phyloP scores from a whole-genome alignment of 192 early-diverging fungal species.

The Backusella circina region DNA sequence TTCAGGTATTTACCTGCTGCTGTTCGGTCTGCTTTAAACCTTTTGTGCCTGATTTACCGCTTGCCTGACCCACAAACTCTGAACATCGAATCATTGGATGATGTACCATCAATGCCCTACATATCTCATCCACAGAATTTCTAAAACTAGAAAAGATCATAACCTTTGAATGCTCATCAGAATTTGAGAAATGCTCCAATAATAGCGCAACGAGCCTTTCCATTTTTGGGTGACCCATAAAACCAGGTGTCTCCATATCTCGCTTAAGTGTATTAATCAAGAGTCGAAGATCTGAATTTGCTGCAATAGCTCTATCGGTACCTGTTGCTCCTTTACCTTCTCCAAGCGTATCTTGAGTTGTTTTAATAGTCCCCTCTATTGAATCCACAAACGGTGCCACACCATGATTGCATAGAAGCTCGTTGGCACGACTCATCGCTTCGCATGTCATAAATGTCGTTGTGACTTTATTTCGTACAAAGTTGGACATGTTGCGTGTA shows the following conservation, averaged over 20 bases:
- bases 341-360: slow-evolving; percentile 8
- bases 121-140: slow-evolving; percentile 86
- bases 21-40: slow-evolving; percentile 87
- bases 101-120: slow-evolving; percentile 52
- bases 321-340: background rate
- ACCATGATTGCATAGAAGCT: slow-evolving; percentile 44
- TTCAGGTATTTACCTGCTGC: slow-evolving; percentile 49
- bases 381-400: slow-evolving; percentile 38
- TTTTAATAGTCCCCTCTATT: slow-evolving; percentile 24
- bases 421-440: slow-evolving; percentile 38
- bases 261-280: background rate
- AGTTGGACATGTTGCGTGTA: slow-evolving; percentile 17
- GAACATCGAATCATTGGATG: slow-evolving; percentile 64
- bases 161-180: slow-evolving; percentile 52
- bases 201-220: slow-evolving; percentile 61
- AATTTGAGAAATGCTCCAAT: slow-evolving; percentile 61
- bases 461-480: slow-evolving; percentile 15
- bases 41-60: slow-evolving; percentile 49
- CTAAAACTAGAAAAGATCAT: slow-evolving; percentile 88
- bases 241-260: slow-evolving; percentile 23
- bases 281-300: background rate
- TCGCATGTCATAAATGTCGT: slow-evolving; percentile 22
- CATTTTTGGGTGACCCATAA: slow-evolving; percentile 82
- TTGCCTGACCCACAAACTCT: slow-evolving; percentile 81
- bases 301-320: background rate